A percentile compares a stretch with the other conserved stretches of the same genome.
Conservation (phyloP, 495 filamentous ascomycete species). For the Aspergillus taichungensis region DNA sequence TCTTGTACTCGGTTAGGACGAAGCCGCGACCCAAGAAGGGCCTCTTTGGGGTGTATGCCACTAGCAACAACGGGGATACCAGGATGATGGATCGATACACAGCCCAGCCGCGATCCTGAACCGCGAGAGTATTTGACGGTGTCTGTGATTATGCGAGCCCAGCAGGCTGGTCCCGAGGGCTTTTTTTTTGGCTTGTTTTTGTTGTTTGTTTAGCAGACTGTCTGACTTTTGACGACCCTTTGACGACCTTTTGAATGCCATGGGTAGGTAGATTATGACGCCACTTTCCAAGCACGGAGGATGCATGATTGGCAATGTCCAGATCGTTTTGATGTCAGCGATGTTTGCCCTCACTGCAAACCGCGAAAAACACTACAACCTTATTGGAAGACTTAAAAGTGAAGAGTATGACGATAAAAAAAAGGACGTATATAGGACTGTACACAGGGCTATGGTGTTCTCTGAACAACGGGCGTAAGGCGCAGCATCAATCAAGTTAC, state of each 20-base stretch:
- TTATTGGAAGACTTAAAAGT: neutral
- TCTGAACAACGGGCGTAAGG: conserved; percentile 5
- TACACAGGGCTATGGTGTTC: conserved; percentile 13
- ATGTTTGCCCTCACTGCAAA: too few relatives aligned
- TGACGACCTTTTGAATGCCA: too few relatives aligned
- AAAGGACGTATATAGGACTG: conserved; percentile 13
- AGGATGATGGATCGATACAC: neutral
- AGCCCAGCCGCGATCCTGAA: too few relatives aligned
- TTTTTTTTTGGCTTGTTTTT: too few relatives aligned
- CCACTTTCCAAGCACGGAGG: too few relatives aligned
- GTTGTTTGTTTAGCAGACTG: too few relatives aligned
- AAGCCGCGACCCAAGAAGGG: conserved; percentile 49
- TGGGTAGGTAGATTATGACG: too few relatives aligned
- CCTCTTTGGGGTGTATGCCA: conserved; percentile 38
- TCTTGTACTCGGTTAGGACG: conserved; percentile 61
- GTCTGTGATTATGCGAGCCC: too few relatives aligned
- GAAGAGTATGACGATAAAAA: conserved; percentile 14
- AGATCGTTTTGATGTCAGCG: neutral
- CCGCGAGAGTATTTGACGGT: too few relatives aligned
- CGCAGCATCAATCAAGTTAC: conserved; percentile 4
- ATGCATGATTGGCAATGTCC: neutral
- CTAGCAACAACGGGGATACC: conserved; percentile 9
- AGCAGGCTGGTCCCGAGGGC: too few relatives aligned
- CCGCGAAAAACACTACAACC: too few relatives aligned
- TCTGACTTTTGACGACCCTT: too few relatives aligned